Percentiles rank a stretch among this genome's conserved stretches.
phyloP scores from a whole-genome alignment of 2,329 filamentous ascomycete genomes.

The Bertia moriformis region DNA sequence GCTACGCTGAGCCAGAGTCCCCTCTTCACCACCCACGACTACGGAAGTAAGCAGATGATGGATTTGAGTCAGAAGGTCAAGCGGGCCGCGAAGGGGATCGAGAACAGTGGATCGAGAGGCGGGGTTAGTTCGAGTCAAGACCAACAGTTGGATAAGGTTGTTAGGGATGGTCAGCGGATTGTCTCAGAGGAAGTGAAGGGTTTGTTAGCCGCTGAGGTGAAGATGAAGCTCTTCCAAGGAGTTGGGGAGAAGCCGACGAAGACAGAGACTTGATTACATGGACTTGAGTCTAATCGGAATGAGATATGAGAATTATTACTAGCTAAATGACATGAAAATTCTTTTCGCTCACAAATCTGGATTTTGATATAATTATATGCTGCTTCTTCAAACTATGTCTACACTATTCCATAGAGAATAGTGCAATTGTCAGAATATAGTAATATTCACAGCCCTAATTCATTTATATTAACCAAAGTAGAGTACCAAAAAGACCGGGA shows the following conservation, averaged over 20 bases:
- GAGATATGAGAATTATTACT: not conserved
- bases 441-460: no score
- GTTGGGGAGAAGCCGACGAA: not conserved
- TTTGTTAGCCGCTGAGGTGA: not conserved
- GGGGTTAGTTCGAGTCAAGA: not conserved
- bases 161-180: not conserved
- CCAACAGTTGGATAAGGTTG: not conserved
- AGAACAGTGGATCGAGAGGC: not conserved
- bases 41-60: slow-evolving; percentile 78
- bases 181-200: not conserved
- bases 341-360: no score
- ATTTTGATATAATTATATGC: no score
- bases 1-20: slow-evolving; percentile 86
- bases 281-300: no score
- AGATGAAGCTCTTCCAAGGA: not conserved
- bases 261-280: not conserved
- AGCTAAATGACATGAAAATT: not conserved
- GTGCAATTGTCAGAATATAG: no score
- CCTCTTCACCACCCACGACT: slow-evolving; percentile 82
- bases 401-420: no score
- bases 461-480: no score
- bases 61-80: slow-evolving; percentile 39
- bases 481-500: no score
- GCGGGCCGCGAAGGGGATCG: not conserved
- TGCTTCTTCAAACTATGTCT: no score